phyloP scores from a whole-genome alignment of 768 basidiomycete species.

The Lentinula sp. region DNA sequence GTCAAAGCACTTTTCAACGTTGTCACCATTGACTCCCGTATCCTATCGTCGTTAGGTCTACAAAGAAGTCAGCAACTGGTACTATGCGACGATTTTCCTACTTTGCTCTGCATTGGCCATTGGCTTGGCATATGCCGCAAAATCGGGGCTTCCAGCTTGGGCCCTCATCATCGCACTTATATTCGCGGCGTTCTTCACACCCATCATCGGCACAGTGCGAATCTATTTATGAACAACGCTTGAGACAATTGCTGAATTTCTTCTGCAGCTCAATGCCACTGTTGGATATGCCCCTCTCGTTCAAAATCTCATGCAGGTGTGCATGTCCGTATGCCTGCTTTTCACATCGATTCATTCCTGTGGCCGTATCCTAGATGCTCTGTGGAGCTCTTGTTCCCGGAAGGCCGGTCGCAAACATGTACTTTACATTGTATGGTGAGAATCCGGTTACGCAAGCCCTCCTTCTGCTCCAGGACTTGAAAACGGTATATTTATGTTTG shows the following conservation, averaged over 20 bases:
- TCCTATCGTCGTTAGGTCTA: slow-evolving; percentile 16
- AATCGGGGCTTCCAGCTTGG: slow-evolving; percentile 32
- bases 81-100: slow-evolving; percentile 26
- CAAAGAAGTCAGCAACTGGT: slow-evolving; percentile 29
- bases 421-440: slow-evolving; percentile 28
- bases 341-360: neutral
- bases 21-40: neutral
- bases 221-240: neutral
- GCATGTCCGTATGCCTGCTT: neutral
- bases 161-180: slow-evolving; percentile 34
- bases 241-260: neutral
- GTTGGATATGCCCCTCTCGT: slow-evolving; percentile 29
- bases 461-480: slow-evolving; percentile 22
- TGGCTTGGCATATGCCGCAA: slow-evolving; percentile 26
- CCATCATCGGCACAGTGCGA: slow-evolving; percentile 39
- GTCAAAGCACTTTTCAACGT: neutral
- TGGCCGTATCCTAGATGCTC: slow-evolving; percentile 28
- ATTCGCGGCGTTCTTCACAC: slow-evolving; percentile 36
- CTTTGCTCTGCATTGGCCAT: slow-evolving; percentile 24
- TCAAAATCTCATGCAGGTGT: slow-evolving; percentile 28
- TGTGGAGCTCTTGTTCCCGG: slow-evolving; percentile 39
- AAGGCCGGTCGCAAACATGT: slow-evolving; percentile 34
- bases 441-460: slow-evolving; percentile 24
- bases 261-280: slow-evolving; percentile 30
- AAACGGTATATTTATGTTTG: slow-evolving; percentile 16